phyloP scores from a whole-genome alignment of 2,329 filamentous ascomycete species.

The Pseudogymnoascus sp. region DNA sequence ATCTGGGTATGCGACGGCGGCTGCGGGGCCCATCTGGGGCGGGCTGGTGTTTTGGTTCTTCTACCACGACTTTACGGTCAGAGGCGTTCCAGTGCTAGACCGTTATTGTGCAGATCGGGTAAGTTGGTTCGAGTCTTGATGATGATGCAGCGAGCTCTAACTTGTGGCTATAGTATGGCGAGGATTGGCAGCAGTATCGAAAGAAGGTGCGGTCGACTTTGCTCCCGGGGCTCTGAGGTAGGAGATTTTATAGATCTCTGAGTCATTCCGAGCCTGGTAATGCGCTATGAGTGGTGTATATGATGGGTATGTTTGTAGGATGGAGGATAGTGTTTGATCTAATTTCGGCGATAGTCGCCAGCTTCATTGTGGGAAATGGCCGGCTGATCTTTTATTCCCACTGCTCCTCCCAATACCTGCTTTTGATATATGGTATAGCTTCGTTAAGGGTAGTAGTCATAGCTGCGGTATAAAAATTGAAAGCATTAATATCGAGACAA shows the following conservation, averaged over 20 bases:
- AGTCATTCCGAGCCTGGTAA: neutral
- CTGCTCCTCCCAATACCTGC: too few relatives aligned
- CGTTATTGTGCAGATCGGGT: slow-evolving; percentile 40
- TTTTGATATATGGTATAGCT: too few relatives aligned
- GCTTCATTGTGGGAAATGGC: too few relatives aligned
- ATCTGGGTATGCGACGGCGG: slow-evolving; percentile 40
- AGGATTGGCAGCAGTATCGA: slow-evolving; percentile 33
- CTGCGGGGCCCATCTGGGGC: slow-evolving; percentile 41
- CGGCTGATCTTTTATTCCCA: too few relatives aligned
- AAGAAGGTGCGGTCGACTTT: slow-evolving; percentile 33
- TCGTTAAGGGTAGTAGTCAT: too few relatives aligned
- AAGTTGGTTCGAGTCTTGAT: slow-evolving; percentile 15
- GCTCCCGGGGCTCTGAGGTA: slow-evolving; percentile 27
- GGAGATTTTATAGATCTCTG: too few relatives aligned
- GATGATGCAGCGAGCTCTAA: neutral
- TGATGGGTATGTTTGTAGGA: neutral
- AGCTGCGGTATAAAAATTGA: too few relatives aligned
- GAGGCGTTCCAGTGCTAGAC: slow-evolving; percentile 41
- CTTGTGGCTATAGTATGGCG: slow-evolving; percentile 29
- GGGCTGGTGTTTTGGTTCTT: slow-evolving; percentile 34
- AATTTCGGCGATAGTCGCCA: too few relatives aligned
- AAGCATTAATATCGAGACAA: too few relatives aligned
- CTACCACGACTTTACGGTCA: slow-evolving; percentile 37
- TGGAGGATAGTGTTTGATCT: too few relatives aligned
- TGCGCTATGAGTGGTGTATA: neutral